Percentiles rank a stretch among this genome's conserved stretches.
Evolutionary conservation across 169 alveolate species (phyloP).

Genomic region (Toxoplasma gondii): DNA sequence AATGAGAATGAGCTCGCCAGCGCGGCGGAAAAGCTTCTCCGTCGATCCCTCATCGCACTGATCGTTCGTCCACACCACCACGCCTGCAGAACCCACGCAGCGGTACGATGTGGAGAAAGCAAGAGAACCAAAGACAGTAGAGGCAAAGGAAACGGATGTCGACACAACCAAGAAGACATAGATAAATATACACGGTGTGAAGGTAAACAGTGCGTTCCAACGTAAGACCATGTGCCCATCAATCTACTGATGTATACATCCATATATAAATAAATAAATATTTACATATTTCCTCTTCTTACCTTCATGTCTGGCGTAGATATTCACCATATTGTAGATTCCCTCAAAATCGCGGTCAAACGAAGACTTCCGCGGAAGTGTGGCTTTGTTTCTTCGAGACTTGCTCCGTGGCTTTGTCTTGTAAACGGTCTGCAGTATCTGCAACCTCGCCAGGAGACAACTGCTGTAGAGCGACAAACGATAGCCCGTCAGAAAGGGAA

Average conservation of each 20-base stretch:
- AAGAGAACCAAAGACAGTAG: neutral
- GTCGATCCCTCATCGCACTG: neutral
- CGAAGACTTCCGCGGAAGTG: neutral
- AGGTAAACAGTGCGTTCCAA: no score
- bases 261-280: neutral
- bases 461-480: neutral
- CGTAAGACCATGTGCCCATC: no score
- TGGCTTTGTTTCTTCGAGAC: neutral
- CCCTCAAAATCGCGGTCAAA: constrained; percentile 27
- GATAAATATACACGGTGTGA: no score
- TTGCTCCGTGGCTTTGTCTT: neutral
- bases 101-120: no score
- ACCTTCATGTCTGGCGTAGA: constrained; percentile 40
- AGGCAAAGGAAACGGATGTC: neutral
- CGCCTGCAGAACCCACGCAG: constrained; percentile 11
- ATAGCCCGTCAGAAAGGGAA: no score
- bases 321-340: constrained; percentile 55
- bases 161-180: neutral
- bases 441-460: constrained; percentile 53
- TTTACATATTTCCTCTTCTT: neutral
- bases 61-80: constrained; percentile 55
- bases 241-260: neutral
- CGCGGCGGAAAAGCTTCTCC: constrained; percentile 42
- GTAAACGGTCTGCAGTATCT: constrained; percentile 29
- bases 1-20: constrained; percentile 58